A percentile compares a stretch with the other conserved stretches of the same genome.
Conservation (phyloP, 2,329 filamentous ascomycete species). For the Ramularia endophylla region DNA sequence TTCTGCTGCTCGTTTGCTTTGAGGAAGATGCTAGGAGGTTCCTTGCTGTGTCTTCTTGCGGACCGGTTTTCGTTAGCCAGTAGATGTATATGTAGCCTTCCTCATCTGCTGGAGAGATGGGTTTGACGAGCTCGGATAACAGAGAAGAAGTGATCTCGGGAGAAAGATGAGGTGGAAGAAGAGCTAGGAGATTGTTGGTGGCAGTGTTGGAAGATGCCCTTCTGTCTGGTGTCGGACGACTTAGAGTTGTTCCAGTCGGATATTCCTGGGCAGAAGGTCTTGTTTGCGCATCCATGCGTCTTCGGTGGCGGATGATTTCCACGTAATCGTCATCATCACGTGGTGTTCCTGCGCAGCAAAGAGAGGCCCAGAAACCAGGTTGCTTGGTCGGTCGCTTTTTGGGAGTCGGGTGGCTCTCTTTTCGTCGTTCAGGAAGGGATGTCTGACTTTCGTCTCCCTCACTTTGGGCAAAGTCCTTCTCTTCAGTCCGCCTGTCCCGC, state of each 20-base stretch:
- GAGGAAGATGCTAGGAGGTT: slow-evolving; percentile 26
- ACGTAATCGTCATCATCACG: slow-evolving; percentile 40
- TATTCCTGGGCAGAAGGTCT: slow-evolving; percentile 4
- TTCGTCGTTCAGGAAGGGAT: background rate
- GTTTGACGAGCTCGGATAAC: slow-evolving; percentile 70
- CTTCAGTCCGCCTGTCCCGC: too few species aligned
- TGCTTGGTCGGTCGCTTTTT: slow-evolving; percentile 23
- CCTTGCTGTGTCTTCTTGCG: slow-evolving; percentile 40
- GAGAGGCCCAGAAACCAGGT: slow-evolving; percentile 37
- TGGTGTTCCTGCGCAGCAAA: slow-evolving; percentile 37
- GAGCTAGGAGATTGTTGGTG: slow-evolving; percentile 46
- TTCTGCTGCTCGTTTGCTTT: slow-evolving; percentile 13
- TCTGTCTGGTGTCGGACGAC: slow-evolving; percentile 1
- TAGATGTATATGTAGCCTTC: slow-evolving; percentile 98
- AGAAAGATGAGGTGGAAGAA: slow-evolving; percentile 63
- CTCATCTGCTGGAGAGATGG: slow-evolving; percentile 67
- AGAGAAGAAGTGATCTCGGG: slow-evolving; percentile 65
- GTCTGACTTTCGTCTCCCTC: background rate
- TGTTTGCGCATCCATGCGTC: slow-evolving; percentile 21
- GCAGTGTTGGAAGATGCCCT: slow-evolving; percentile 22
- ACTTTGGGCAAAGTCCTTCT: too few species aligned
- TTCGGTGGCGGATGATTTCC: slow-evolving; percentile 39
- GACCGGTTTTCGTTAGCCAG: slow-evolving; percentile 66
- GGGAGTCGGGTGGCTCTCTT: background rate
- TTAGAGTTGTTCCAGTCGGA: slow-evolving; percentile 9